phyloP scores from a whole-genome alignment of 495 filamentous ascomycete species.

The Neurospora sp. region DNA sequence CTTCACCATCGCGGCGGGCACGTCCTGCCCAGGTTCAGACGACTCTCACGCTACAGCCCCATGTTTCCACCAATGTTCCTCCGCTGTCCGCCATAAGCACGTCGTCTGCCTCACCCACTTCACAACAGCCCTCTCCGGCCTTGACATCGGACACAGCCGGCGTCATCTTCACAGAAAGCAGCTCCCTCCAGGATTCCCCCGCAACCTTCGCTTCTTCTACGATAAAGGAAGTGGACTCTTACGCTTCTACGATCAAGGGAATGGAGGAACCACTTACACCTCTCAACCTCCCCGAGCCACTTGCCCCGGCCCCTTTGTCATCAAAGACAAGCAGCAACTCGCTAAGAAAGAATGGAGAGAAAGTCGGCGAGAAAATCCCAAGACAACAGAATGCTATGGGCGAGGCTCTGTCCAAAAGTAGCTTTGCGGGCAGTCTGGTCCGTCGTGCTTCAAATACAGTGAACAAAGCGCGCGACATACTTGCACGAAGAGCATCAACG shows the following conservation, averaged over 20 bases:
- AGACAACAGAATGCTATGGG: slow-evolving; percentile 18
- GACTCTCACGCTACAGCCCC: slow-evolving; percentile 20
- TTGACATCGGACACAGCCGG: slow-evolving; percentile 27
- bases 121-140: slow-evolving; percentile 32
- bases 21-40: slow-evolving; percentile 34
- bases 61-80: slow-evolving; percentile 17
- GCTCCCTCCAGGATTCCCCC: slow-evolving; percentile 33
- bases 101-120: slow-evolving; percentile 31
- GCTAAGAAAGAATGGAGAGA: slow-evolving; percentile 13
- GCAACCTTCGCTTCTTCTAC: slow-evolving; percentile 25
- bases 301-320: slow-evolving; percentile 18
- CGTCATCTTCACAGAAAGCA: slow-evolving; percentile 27
- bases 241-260: slow-evolving; percentile 3
- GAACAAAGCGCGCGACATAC: slow-evolving; percentile 15
- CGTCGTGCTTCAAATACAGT: slow-evolving; percentile 37
- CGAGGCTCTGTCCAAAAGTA: slow-evolving; percentile 13
- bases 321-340: slow-evolving; percentile 30
- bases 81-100: slow-evolving; percentile 33
- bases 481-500: background rate
- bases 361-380: background rate
- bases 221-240: slow-evolving; percentile 10
- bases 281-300: slow-evolving; percentile 34
- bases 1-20: slow-evolving; percentile 23
- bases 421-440: slow-evolving; percentile 21
- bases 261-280: slow-evolving; percentile 6